Conservation (phyloP, 805 yeast genomes). For the Starmera dryadoides region DNA sequence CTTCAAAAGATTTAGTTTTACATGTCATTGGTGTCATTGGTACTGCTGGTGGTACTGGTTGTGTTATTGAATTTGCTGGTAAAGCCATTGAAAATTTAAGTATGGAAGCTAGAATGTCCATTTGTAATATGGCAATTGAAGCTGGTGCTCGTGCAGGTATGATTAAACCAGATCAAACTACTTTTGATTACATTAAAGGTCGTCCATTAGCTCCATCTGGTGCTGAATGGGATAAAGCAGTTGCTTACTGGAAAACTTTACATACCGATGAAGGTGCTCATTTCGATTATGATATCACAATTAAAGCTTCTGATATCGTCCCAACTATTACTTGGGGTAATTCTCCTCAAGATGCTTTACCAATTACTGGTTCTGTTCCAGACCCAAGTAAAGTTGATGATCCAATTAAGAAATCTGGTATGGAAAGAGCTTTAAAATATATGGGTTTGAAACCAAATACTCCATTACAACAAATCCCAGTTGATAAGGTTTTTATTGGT, state of each 20-base stretch:
- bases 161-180: constrained; percentile 91
- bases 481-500: constrained; percentile 96
- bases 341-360: constrained; percentile 97
- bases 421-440: constrained; percentile 86
- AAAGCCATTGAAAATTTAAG: constrained; percentile 83
- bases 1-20: constrained; percentile 90
- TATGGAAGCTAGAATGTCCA: constrained; percentile 98
- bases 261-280: constrained; percentile 85
- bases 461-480: constrained; percentile 62
- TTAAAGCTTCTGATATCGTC: constrained; percentile 76
- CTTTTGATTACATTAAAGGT: constrained; percentile 85
- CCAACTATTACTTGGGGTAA: constrained; percentile 99
- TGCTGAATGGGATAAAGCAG: constrained; percentile 92
- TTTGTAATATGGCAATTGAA: constrained; percentile 98
- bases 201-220: constrained; percentile 94
- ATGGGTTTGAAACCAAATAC: constrained; percentile 87
- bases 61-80: constrained; percentile 95
- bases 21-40: constrained; percentile 96
- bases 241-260: constrained; percentile 83
- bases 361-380: constrained; percentile 86
- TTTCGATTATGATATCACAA: constrained; percentile 77
- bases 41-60: constrained; percentile 99
- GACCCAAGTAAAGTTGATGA: constrained; percentile 73
- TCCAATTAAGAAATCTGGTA: constrained; percentile 71
- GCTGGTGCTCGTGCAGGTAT: constrained; percentile 99